phyloP scores from a whole-genome alignment of 2,329 filamentous ascomycete genomes.

The Fusarium duplospermum region DNA sequence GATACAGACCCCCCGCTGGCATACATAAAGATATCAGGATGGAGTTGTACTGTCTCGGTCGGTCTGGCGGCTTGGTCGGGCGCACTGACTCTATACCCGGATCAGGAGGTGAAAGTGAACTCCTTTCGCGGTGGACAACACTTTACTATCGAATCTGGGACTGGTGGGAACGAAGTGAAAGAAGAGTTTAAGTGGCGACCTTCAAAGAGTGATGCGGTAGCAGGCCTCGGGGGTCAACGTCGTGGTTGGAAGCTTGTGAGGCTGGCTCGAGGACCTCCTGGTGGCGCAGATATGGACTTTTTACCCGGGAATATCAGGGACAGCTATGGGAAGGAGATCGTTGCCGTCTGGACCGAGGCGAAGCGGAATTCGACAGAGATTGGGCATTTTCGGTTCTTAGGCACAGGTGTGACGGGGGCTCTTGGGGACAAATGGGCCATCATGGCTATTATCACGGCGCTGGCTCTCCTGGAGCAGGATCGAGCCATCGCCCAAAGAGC shows the following conservation, averaged over 20 bases:
- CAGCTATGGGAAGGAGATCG: constrained; percentile 37
- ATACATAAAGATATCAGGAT: constrained; percentile 20
- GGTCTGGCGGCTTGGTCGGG: constrained; percentile 32
- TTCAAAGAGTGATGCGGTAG: constrained; percentile 31
- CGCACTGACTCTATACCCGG: constrained; percentile 1
- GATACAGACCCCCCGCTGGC: constrained; percentile 30
- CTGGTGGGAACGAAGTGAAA: constrained; percentile 21
- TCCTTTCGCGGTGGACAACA: constrained; percentile 20
- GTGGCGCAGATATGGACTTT: constrained; percentile 19
- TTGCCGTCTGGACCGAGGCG: constrained; percentile 37
- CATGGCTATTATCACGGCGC: constrained; percentile 37
- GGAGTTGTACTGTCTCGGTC: constrained; percentile 24
- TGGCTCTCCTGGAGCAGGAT: constrained; percentile 29
- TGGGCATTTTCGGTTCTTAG: constrained; percentile 38
- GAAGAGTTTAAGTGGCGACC: constrained; percentile 42
- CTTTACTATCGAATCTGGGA: constrained; percentile 37
- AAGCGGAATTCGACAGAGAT: constrained; percentile 27
- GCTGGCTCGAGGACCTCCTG: constrained; percentile 19
- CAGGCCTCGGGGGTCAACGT: constrained; percentile 21
- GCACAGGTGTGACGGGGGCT: constrained; percentile 36
- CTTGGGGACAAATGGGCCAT: constrained; percentile 44
- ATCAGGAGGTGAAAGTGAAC: constrained; percentile 19
- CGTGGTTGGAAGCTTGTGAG: constrained; percentile 41
- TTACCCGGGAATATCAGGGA: constrained; percentile 24
- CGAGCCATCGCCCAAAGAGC: not conserved